Percentiles rank a stretch among this genome's conserved stretches.
Conservation (phyloP, 2,329 filamentous ascomycete species). For the Microcyclosporella mali region DNA sequence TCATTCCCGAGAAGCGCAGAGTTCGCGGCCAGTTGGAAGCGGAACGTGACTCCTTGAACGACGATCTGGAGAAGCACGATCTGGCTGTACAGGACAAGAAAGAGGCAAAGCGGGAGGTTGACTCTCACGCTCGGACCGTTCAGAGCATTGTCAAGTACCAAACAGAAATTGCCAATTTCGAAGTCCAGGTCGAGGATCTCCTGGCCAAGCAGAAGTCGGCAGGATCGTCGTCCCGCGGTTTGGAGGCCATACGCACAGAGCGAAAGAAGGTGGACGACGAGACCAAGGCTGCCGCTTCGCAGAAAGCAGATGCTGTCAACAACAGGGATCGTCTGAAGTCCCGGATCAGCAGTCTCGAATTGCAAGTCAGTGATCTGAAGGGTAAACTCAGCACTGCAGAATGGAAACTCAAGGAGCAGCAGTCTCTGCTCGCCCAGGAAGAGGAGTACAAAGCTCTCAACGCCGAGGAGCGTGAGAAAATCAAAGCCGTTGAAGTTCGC, state of each 20-base stretch:
- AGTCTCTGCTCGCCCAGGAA: conserved; percentile 62
- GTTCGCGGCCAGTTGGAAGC: conserved; percentile 52
- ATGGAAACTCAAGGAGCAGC: conserved; percentile 76
- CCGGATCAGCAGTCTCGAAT: conserved; percentile 59
- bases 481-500: conserved; percentile 64
- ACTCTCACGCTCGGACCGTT: conserved; percentile 70
- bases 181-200: conserved; percentile 68
- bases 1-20: conserved; percentile 63
- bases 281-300: conserved; percentile 57
- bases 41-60: conserved; percentile 35
- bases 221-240: conserved; percentile 55
- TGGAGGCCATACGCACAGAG: conserved; percentile 78
- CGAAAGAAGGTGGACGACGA: conserved; percentile 63
- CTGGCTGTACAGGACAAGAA: conserved; percentile 55
- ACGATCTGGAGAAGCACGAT: conserved; percentile 58
- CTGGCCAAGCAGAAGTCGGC: conserved; percentile 67
- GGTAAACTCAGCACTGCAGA: conserved; percentile 65
- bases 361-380: conserved; percentile 68
- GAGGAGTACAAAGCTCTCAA: conserved; percentile 66
- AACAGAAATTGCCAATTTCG: conserved; percentile 64
- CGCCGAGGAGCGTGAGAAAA: conserved; percentile 60
- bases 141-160: conserved; percentile 66
- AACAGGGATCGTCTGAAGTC: conserved; percentile 68
- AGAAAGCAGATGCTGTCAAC: conserved; percentile 57
- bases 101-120: conserved; percentile 64